phyloP scores from a whole-genome alignment of 2,329 filamentous ascomycete species.

The Arachnomyces sp. region DNA sequence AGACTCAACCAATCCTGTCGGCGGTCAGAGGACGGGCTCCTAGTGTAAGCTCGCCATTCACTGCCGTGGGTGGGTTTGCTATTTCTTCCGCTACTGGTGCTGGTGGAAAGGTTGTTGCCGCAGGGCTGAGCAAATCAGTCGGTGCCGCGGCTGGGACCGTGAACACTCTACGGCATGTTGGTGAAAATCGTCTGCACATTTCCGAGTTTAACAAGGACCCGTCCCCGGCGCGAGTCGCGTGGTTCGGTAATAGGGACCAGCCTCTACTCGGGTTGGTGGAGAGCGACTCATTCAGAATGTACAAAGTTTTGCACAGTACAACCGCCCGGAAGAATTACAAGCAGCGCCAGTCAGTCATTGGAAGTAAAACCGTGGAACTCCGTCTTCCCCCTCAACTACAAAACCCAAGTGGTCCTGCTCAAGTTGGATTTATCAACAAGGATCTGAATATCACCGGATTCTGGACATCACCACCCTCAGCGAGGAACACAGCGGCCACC shows the following conservation, averaged over 20 bases:
- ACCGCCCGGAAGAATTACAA: constrained; percentile 48
- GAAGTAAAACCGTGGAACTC: constrained; percentile 57
- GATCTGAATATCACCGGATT: constrained; percentile 26
- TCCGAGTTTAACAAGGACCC: constrained; percentile 31
- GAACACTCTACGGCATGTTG: constrained; percentile 39
- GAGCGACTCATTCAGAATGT: constrained; percentile 36
- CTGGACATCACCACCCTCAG: constrained; percentile 38
- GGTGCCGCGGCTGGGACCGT: constrained; percentile 41
- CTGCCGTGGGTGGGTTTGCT: constrained; percentile 36
- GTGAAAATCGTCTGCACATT: constrained; percentile 42
- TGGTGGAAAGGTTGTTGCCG: constrained; percentile 38
- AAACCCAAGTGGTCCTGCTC: constrained; percentile 47
- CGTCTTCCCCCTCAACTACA: constrained; percentile 57
- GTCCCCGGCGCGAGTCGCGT: constrained; percentile 36
- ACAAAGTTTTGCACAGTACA: constrained; percentile 33
- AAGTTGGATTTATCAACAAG: constrained; percentile 49
- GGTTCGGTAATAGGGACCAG: constrained; percentile 36
- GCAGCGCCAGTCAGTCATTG: constrained; percentile 45
- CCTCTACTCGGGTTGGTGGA: constrained; percentile 39
- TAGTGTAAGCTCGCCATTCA: constrained; percentile 37
- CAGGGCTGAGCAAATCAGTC: constrained; percentile 43
- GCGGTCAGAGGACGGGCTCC: constrained; percentile 51
- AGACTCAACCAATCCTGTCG: constrained; percentile 54
- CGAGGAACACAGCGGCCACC: constrained; percentile 25
- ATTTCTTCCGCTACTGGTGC: constrained; percentile 40